Evolutionary conservation across 495 filamentous ascomycete genomes (phyloP).

Genomic region (Penicillium mononematosum): DNA sequence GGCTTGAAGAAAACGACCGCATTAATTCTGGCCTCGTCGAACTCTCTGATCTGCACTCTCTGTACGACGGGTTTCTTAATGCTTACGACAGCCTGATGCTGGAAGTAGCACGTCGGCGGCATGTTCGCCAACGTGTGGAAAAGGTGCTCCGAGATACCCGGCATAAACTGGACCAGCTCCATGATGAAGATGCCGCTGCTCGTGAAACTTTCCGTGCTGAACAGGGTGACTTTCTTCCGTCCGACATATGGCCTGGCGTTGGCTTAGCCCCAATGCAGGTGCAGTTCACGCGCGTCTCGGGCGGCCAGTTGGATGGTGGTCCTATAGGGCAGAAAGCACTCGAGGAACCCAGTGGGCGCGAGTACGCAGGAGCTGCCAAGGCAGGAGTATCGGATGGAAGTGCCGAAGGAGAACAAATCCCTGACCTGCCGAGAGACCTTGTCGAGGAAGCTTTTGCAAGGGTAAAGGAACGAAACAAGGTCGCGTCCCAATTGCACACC

Average conservation of each 20-base stretch:
- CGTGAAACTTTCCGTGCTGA: constrained; percentile 78
- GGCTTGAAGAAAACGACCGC: constrained; percentile 69
- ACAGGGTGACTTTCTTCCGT: constrained; percentile 80
- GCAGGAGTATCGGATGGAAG: constrained; percentile 17
- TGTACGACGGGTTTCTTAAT: constrained; percentile 80
- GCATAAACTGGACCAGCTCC: constrained; percentile 70
- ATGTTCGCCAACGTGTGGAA: constrained; percentile 68
- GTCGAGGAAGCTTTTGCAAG: constrained; percentile 53
- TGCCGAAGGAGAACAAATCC: constrained; percentile 46
- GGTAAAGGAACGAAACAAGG: constrained; percentile 31
- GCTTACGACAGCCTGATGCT: constrained; percentile 82
- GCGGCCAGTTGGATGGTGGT: constrained; percentile 34
- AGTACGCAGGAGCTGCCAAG: not conserved
- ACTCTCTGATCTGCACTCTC: constrained; percentile 66
- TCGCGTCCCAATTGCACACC: not conserved
- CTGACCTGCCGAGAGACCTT: constrained; percentile 53
- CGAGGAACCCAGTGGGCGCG: constrained; percentile 8
- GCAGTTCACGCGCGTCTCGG: constrained; percentile 47
- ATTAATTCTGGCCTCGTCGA: constrained; percentile 68
- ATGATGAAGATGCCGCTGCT: constrained; percentile 69
- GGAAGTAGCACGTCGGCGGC: constrained; percentile 72
- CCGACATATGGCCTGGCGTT: constrained; percentile 84
- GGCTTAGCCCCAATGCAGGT: constrained; percentile 58
- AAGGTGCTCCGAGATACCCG: constrained; percentile 71
- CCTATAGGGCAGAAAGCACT: constrained; percentile 8